These are phyloP conservation scores for Dactylellina drechsleri DNA, from an alignment of 2,329 filamentous ascomycete species.

Conservation along the genomic window DNA sequence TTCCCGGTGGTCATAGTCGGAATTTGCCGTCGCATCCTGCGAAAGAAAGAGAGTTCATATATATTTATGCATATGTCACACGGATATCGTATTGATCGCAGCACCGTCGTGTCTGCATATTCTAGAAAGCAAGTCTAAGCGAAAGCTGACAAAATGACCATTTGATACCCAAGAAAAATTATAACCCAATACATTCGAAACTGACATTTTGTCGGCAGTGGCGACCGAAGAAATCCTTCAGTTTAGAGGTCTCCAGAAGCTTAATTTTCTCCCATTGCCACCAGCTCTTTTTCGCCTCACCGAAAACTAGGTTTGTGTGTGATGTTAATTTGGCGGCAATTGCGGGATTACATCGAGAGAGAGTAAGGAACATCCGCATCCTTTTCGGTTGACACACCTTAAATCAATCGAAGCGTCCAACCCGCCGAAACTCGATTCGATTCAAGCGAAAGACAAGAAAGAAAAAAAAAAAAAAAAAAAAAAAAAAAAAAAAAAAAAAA, in stretches of 20 bases:
- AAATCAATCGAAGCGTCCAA: neutral
- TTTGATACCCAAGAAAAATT: too few species aligned
- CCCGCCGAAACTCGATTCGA: too few species aligned
- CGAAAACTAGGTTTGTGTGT: slow-evolving; percentile 12
- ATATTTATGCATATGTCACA: too few species aligned
- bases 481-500: slow-evolving; percentile 12
- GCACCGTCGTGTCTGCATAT: too few species aligned
- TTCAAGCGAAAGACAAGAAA: slow-evolving; percentile 9
- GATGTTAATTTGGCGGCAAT: slow-evolving; percentile 23
- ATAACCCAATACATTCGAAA: too few species aligned
- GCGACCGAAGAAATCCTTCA: slow-evolving; percentile 19
- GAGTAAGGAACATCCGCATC: slow-evolving; percentile 34
- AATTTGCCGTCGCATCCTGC: too few species aligned
- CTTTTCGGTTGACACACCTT: slow-evolving; percentile 47
- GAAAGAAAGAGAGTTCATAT: too few species aligned
- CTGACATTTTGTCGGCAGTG: slow-evolving; percentile 9
- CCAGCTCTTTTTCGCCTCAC: slow-evolving; percentile 21
- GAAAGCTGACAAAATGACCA: too few species aligned
- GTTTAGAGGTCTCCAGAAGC: neutral
- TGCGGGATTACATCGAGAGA: slow-evolving; percentile 25
- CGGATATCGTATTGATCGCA: too few species aligned
- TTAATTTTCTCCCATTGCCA: slow-evolving; percentile 24
- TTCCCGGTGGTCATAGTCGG: too few species aligned
- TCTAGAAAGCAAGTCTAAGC: neutral
- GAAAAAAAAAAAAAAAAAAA: slow-evolving; percentile 17